Evolutionary conservation across 371 early-diverging fungal species (phyloP).

Genomic region (Pancytospora epiphaga): DNA sequence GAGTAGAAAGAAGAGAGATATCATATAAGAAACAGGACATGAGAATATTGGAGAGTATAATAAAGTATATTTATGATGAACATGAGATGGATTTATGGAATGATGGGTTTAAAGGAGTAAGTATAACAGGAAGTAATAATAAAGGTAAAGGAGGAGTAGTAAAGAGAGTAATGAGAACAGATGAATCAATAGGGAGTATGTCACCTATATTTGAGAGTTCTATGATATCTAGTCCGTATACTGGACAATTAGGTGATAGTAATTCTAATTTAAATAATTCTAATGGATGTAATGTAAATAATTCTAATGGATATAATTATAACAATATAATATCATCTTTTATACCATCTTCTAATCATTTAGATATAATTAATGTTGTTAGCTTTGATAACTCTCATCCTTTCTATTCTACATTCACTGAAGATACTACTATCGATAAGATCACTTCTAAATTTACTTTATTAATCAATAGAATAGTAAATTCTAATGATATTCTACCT

Average conservation of each 20-base stretch:
- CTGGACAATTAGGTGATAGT: too few species aligned
- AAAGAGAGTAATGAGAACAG: neutral
- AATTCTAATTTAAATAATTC: neutral
- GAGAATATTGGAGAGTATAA: neutral
- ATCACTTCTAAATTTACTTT: neutral
- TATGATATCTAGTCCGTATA: too few species aligned
- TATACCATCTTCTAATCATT: neutral
- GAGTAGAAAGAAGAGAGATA: neutral
- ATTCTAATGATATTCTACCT: neutral
- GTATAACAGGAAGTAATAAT: constrained; percentile 2
- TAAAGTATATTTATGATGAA: neutral
- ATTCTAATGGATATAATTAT: neutral
- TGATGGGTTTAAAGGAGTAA: neutral
- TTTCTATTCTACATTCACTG: neutral
- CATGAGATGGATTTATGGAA: neutral
- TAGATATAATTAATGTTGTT: too few species aligned
- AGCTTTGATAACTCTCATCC: neutral
- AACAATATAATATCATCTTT: too few species aligned
- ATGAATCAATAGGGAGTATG: too few species aligned
- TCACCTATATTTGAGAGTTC: too few species aligned
- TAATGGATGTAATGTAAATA: neutral
- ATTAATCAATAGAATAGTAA: neutral
- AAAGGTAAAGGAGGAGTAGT: too few species aligned
- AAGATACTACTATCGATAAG: neutral
- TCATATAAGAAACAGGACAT: constrained; percentile 7